These are phyloP conservation scores for Camellia granthamiana DNA, from an alignment of 148 eudicot species.

Conservation along the genomic window DNA sequence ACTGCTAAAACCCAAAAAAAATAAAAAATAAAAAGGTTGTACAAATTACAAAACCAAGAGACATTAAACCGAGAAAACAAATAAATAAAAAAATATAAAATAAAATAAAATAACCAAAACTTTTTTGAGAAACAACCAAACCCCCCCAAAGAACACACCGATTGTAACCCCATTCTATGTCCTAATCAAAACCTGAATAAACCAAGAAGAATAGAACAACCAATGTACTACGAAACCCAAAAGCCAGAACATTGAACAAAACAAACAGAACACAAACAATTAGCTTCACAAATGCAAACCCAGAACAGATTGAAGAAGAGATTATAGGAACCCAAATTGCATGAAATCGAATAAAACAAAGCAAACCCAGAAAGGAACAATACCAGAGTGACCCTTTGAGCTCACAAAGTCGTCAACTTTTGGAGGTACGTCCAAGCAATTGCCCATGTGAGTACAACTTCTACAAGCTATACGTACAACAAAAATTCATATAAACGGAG, in stretches of 20 bases:
- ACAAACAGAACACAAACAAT: background rate
- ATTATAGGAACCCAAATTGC: background rate
- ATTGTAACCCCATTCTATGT: background rate
- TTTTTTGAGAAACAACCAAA: background rate
- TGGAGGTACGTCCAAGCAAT: slow-evolving; percentile 11
- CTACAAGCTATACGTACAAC: background rate
- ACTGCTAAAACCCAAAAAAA: background rate
- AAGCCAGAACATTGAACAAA: background rate
- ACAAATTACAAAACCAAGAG: background rate
- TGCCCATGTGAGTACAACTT: slow-evolving; percentile 13
- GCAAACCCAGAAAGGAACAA: background rate
- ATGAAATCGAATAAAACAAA: background rate
- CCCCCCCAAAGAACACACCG: background rate
- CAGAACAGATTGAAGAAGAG: background rate
- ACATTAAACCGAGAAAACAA: background rate
- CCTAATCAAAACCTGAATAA: slow-evolving; percentile 1
- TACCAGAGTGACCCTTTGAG: slow-evolving; percentile 14
- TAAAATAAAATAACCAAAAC: background rate
- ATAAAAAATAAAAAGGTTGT: background rate
- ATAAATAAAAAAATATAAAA: background rate
- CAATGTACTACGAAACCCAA: background rate
- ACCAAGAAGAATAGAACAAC: background rate
- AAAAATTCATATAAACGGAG: slow-evolving; percentile 1
- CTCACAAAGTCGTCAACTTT: slow-evolving; percentile 1
- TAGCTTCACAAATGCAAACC: background rate